Base-by-base conservation (phyloP, 73 alveolate species). In the Stentor roeselii region DNA sequence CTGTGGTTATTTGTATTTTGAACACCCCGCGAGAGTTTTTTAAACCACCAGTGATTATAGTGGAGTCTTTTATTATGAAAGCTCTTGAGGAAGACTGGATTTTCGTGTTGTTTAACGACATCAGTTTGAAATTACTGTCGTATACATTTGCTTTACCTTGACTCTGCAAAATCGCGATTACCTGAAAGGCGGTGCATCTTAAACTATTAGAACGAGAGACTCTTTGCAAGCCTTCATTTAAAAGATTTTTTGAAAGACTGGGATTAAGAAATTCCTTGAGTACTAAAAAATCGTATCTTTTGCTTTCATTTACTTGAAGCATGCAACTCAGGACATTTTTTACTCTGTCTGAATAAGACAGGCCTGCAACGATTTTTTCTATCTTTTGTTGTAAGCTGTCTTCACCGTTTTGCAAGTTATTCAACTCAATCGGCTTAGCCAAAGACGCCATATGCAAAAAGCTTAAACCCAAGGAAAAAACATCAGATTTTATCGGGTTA, bases 81-180 rank as follows among this genome's bases (percentile, higher is more conserved):
- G 37, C 80, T 67, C 80, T n/a, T n/a, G 80, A n/a, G 14, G 80
- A 67, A 34, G 50, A 30, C 34, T 67, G 80, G 80, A 67, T 21
- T 2, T 32, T 67, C 1, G 21, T 21, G 80, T 32, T 67, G 14
- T n/a, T 67, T 2, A 67, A 34, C 2, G 41, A 27, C 21, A 32
- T 11, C 1, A 32, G n/a, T 67, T 67, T 67, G 41, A 0, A 21
- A 67, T 67, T 32, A 30, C n/a, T 34, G 11, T 67, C 80, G 42
- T 32, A 67, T 21, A 67, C 34, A 2, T 67, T 27, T 27, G 80
- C 80, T 67, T 32, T 67, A 34, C 80, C 80, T 1, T 21, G 80
- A 40, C 15, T 32, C 34, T 67, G 80, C 34, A 40, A 21, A 67
- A 67, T 21, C 11, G 80, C 21, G 41, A 67, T 67, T 30, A 27